Base-by-base conservation (phyloP, 1,139 yeast species). In the Nakaseomyces bracarensis region DNA sequence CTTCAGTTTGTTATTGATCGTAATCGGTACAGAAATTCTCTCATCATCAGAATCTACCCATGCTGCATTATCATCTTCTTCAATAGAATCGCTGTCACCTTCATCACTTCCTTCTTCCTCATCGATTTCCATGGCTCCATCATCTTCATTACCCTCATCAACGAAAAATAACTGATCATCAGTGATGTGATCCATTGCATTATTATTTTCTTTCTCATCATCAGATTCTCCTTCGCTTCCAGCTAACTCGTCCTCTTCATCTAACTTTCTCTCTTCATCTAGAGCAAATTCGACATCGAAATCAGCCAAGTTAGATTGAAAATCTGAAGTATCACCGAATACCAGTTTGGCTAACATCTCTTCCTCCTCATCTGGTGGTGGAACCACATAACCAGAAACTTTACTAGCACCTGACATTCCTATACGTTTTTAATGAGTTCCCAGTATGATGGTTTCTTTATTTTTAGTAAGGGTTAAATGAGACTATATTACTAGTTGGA, bases 31-130 rank as follows among this genome's bases (percentile, higher is more conserved):
- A 18, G 67, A 67, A 21, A 84, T 54, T 43, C 70, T 70, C 51
- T 89, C 97, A 60, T 91, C 98, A 57, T 91, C 98, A 46, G 94
- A 82, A 63, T 91, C 99, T 15, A 65, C 65, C 99, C 99, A 93
- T 6, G 87, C 95, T 45, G 70, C 72, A 20, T 64, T 68, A 13
- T 66, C 71, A 10, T 64, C 68, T 3, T 53, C 63, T 3, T 61
- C 68, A 4, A 53, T 62, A 4, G 55, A 64, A 3, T 49, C 63
- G 4, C 58, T 62, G 3, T 58, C 66, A 10, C 31, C 40, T 7
- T 45, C 49, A 3, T 58, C 61, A 22, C 61, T 68, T 4, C 58
- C 66, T 14, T 63, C 66, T 14, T 63, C 54, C 27, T 47, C 53
- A 34, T 52, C 58, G 22, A 46, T 54, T 23, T 53, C 57, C 6